phyloP scores from a whole-genome alignment of 2,329 filamentous ascomycete species.

The Immersiporthe knoxdaviesiana region DNA sequence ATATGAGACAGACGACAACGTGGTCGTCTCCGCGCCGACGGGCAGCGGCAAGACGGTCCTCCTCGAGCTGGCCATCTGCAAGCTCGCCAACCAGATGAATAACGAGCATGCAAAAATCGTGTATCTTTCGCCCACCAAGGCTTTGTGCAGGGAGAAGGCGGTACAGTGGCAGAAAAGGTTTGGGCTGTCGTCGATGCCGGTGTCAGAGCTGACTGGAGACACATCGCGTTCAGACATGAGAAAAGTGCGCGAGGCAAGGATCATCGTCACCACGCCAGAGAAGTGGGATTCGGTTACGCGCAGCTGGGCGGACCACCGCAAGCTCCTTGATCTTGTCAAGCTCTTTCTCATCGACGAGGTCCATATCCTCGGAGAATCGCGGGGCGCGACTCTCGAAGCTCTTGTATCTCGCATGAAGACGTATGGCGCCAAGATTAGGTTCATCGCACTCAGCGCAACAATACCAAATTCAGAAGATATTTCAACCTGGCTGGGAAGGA shows the following conservation, averaged over 20 bases:
- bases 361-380: conserved; percentile 78
- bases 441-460: conserved; percentile 81
- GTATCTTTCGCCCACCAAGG: conserved; percentile 85
- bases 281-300: conserved; percentile 91
- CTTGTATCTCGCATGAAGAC: conserved; percentile 89
- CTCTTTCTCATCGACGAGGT: conserved; percentile 87
- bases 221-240: conserved; percentile 69
- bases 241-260: conserved; percentile 72
- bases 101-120: conserved; percentile 74
- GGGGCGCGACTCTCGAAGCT: conserved; percentile 80
- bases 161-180: conserved; percentile 82
- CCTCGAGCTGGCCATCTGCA: conserved; percentile 81
- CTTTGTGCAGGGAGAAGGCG: conserved; percentile 75
- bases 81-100: conserved; percentile 60
- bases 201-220: conserved; percentile 81
- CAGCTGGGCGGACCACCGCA: conserved; percentile 82
- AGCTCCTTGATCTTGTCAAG: conserved; percentile 73
- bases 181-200: conserved; percentile 65
- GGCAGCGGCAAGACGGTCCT: conserved; percentile 85
- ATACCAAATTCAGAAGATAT: conserved; percentile 83
- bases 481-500: conserved; percentile 75
- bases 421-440: conserved; percentile 73
- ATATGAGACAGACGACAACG: conserved; percentile 71
- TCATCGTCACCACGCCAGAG: conserved; percentile 87
- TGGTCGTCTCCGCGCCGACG: conserved; percentile 80